Base-by-base conservation (phyloP, 164 flowering plant species). In the Dillenia suffruticosa region DNA sequence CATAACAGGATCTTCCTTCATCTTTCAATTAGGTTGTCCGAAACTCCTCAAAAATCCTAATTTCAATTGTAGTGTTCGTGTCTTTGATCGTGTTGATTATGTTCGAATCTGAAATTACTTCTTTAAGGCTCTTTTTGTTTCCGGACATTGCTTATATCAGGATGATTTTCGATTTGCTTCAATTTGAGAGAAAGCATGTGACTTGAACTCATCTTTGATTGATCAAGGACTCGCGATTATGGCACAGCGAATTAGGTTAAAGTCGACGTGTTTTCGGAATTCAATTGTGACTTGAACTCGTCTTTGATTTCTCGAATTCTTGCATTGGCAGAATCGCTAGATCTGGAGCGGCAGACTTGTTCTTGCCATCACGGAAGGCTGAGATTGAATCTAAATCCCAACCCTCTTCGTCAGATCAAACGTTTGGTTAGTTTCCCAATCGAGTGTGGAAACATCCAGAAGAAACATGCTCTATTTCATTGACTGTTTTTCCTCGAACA, bases 191-290 rank as follows among this genome's bases (percentile, higher is more conserved):
- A 12, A 3, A 67, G 12, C 55, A 67, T 13, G n/a, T 61, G 50
- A 10, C 15, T 2, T 16, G 17, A 65, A 57, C 44, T 57, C 40
- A 6, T 65, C 51, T 40, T 64, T 65, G 5, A 57, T 19, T 2
- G 49, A n/a, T 11, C 61, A 55, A 56, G 61, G 59, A 56, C 67
- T 55, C 46, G 51, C 67, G 16, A 63, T 55, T 9, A 63, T 46
- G 5, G 32, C 53, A 11, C 16, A 48, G 9, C 46, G 10, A 9
- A 44, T 15, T 8, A 9, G 3, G 8, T 14, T 7, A 16, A 56
- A 53, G 32, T 8, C 54, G 32, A 54, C 54, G 14, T 12, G 44
- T 22, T 53, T 53, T 9, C 3, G 6, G 9, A 44, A 55, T 55
- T 9, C 52, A 10, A n/a, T 44, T 9, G 55, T 15, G n/a, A 67